Conservation (phyloP, 257 asterid genomes). For the Echium plantagineum region DNA sequence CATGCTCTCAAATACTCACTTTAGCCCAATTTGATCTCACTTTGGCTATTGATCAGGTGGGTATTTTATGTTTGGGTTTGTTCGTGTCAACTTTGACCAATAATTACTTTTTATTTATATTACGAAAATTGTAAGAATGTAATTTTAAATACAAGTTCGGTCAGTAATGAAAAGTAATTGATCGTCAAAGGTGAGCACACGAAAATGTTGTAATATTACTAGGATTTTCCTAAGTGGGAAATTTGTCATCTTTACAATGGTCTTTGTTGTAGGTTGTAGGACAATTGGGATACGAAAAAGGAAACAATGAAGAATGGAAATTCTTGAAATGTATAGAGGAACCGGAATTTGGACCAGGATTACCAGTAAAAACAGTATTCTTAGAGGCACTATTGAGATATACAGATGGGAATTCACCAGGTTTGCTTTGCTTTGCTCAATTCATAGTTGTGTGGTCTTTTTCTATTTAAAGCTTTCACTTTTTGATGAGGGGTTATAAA, state of each 20-base stretch:
- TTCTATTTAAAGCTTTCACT: not conserved
- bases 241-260: conserved; percentile 6
- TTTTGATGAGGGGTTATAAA: too few species aligned
- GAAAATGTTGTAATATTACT: too few species aligned
- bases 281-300: conserved; percentile 34
- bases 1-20: not conserved
- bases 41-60: too few species aligned
- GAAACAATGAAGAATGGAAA: conserved; percentile 40
- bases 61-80: too few species aligned
- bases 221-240: not conserved
- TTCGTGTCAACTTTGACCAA: too few species aligned
- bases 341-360: conserved; percentile 88
- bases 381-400: conserved; percentile 34
- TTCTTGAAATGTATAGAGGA: conserved; percentile 52
- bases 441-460: not conserved
- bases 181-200: too few species aligned
- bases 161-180: too few species aligned
- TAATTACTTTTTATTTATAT: too few species aligned
- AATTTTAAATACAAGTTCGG: not conserved
- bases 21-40: too few species aligned
- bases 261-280: conserved; percentile 39
- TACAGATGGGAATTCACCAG: conserved; percentile 35
- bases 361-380: conserved; percentile 49
- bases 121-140: too few species aligned
- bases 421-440: conserved; percentile 22